Conservation (phyloP, 305 asterid genomes). For the Euphrasia arctica region DNA sequence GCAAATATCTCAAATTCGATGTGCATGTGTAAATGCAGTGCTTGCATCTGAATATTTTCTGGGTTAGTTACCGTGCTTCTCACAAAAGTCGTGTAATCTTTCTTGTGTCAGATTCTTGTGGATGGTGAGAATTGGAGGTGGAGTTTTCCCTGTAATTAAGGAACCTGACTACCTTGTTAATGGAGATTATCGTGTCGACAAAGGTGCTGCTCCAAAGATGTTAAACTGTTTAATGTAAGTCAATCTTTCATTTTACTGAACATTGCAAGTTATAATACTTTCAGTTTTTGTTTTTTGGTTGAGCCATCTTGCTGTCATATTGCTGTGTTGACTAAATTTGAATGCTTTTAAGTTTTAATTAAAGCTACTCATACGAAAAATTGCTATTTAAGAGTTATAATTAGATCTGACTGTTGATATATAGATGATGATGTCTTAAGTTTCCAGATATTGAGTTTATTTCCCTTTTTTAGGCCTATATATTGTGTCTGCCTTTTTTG, state of each 20-base stretch:
- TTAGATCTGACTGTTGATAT: too few relatives aligned
- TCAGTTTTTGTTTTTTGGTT: too few relatives aligned
- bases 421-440: too few relatives aligned
- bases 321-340: too few relatives aligned
- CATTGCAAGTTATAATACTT: neutral
- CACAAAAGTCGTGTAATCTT: slow-evolving; percentile 25
- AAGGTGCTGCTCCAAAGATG: slow-evolving; percentile 98
- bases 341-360: too few relatives aligned
- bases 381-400: too few relatives aligned
- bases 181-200: slow-evolving; percentile 98
- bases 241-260: slow-evolving; percentile 13
- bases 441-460: too few relatives aligned
- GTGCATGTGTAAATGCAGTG: slow-evolving; percentile 8
- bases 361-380: too few relatives aligned
- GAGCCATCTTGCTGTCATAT: too few relatives aligned
- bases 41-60: slow-evolving; percentile 10
- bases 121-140: slow-evolving; percentile 99
- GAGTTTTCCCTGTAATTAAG: slow-evolving; percentile 94
- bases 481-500: too few relatives aligned
- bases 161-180: slow-evolving; percentile 99
- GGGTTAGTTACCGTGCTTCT: slow-evolving; percentile 9
- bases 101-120: slow-evolving; percentile 70
- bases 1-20: slow-evolving; percentile 10
- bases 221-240: slow-evolving; percentile 98
- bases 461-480: too few relatives aligned